Evolutionary conservation across 2,329 filamentous ascomycete genomes (phyloP), one percentile per base, ranked within the genome.

Genomic region (Alternaria triticimaculans): DNA sequence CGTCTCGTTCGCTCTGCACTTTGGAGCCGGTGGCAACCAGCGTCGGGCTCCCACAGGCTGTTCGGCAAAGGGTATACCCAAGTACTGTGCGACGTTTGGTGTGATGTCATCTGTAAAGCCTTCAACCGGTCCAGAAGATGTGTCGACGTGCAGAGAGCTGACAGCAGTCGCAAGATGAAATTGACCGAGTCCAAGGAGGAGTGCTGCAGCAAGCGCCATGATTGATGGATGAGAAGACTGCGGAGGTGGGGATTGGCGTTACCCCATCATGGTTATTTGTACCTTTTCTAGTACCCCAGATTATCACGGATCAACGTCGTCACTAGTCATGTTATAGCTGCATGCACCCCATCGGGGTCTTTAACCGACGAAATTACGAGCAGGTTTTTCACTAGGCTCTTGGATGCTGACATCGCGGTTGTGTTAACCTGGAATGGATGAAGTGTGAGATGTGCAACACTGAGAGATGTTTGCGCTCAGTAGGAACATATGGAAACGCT

Each of bases 21-120:
- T 76, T 9, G 63, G 55, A 5, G 64, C 57, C 4, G 79, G 67
- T 10, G 79, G 78, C 20, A 80, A 65, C 78, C 76, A 80, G 37
- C 78, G 71, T 33, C 70, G 68, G 26, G 68, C 57, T 20, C 76
- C 75, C 10, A 77, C 55, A 2, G 79, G 79, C 20, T 72, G 72
- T 68, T 80, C 75, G 15, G 79, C 79, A 59, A 73, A 82, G 2
- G 80, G 80, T 7, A 82, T 74, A 20, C 75, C 73, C n/a, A 78
- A 73, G 62, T 80, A 81, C 59, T 81, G 75, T 8, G 78, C 77
- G 21, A 81, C 79, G 51, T 77, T 70, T 2, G 80, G 79, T 12
- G 75, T 76, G 11, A 72, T 76, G 28, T 72, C 66, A 45, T 80
- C 75, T 10, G 79, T 62, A 25, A 78, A 66, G 5, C 80, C 80